Evolutionary conservation across 768 basidiomycete species (phyloP).

Genomic region (Clathrus columnatus): DNA sequence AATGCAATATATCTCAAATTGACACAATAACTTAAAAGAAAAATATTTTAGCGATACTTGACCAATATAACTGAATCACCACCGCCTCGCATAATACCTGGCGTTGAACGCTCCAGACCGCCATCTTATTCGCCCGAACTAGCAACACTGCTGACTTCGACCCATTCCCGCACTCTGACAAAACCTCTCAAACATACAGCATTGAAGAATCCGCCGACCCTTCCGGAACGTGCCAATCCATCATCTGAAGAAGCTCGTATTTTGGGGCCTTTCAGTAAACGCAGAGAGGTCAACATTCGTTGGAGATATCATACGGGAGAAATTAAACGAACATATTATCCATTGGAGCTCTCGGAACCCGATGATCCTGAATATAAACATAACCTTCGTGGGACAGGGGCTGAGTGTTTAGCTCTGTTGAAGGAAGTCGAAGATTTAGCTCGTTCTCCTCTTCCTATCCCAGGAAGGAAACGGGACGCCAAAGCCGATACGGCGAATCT

Average conservation of each 20-base stretch:
- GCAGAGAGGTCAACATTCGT: constrained; percentile 64
- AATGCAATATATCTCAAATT: constrained; percentile 14
- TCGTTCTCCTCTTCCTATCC: neutral
- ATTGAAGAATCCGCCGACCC: constrained; percentile 40
- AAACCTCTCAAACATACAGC: constrained; percentile 34
- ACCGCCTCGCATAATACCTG: constrained; percentile 42
- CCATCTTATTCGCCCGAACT: constrained; percentile 61
- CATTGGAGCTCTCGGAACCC: constrained; percentile 36
- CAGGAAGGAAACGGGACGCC: constrained; percentile 1
- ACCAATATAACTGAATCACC: constrained; percentile 33
- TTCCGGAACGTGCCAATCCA: constrained; percentile 51
- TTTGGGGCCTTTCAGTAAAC: constrained; percentile 61
- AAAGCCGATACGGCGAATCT: neutral
- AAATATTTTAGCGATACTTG: constrained; percentile 41
- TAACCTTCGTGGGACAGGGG: constrained; percentile 4
- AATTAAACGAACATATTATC: constrained; percentile 47
- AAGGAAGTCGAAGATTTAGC: constrained; percentile 7
- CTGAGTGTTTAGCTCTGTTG: constrained; percentile 1
- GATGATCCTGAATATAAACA: neutral
- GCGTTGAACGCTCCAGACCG: constrained; percentile 46
- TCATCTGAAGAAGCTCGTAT: constrained; percentile 48
- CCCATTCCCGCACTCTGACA: constrained; percentile 32
- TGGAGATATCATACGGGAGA: constrained; percentile 55
- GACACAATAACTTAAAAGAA: neutral
- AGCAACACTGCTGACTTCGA: constrained; percentile 49